A percentile compares a stretch with the other conserved stretches of the same genome.
phyloP scores from a whole-genome alignment of 441 rosid genomes.

The California macrophylla region DNA sequence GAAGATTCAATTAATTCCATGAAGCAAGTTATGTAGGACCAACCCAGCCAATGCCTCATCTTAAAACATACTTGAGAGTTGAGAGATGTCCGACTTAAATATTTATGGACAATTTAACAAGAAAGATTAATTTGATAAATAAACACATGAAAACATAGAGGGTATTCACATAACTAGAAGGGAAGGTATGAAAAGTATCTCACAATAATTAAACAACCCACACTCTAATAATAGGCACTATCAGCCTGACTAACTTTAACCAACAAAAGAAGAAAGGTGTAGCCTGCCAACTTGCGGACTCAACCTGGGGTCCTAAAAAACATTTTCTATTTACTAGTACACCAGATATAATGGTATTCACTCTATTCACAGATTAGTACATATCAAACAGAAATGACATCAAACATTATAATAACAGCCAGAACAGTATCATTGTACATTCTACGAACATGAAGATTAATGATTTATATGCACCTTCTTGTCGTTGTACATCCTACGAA shows the following conservation, averaged over 20 bases:
- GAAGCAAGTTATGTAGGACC: constrained; percentile 1
- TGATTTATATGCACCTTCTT: constrained; percentile 44
- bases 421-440: constrained; percentile 46
- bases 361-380: neutral
- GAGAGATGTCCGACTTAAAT: neutral
- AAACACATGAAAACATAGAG: neutral
- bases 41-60: neutral
- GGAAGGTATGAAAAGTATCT: neutral
- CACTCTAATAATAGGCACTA: neutral
- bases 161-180: neutral
- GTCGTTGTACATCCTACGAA: constrained; percentile 76
- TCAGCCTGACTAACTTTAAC: neutral
- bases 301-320: neutral
- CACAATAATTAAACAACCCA: neutral
- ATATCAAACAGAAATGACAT: neutral
- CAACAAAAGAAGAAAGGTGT: neutral
- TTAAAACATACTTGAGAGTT: neutral
- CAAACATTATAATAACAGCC: neutral
- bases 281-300: neutral
- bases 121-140: neutral
- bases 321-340: neutral
- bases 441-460: constrained; percentile 55
- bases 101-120: neutral
- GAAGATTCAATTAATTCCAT: neutral
- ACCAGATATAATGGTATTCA: neutral